phyloP scores from a whole-genome alignment of 257 asterid genomes.

The Plantago elongata region DNA sequence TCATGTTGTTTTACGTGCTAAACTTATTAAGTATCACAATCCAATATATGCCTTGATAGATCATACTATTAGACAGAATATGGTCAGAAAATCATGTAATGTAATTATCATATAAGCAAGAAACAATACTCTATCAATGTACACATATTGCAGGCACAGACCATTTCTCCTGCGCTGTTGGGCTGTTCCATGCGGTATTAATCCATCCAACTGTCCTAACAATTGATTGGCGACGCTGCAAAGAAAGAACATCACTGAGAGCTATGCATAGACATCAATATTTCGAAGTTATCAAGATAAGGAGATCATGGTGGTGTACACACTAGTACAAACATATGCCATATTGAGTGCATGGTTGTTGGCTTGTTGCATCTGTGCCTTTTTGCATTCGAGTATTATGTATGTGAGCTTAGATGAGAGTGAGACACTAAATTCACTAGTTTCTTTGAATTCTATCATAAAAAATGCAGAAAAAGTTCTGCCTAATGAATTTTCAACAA shows the following conservation, averaged over 20 bases:
- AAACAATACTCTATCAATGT: background rate
- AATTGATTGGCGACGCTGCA: conserved; percentile 51
- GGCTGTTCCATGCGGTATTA: conserved; percentile 52
- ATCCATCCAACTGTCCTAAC: conserved; percentile 46
- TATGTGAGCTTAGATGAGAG: background rate
- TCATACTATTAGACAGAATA: background rate
- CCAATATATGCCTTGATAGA: too few species aligned
- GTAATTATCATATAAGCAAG: background rate
- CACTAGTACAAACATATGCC: background rate
- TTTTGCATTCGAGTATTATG: too few species aligned
- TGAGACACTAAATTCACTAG: background rate
- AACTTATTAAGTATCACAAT: background rate
- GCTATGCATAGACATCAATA: background rate
- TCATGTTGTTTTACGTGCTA: background rate
- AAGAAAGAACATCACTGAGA: conserved; percentile 12
- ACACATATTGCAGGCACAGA: background rate
- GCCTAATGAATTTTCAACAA: background rate
- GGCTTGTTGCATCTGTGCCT: conserved; percentile 4
- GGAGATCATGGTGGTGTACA: background rate
- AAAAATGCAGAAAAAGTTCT: too few species aligned
- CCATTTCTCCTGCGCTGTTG: conserved; percentile 66
- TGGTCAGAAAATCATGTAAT: background rate
- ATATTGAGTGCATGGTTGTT: background rate
- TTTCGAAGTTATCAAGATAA: background rate
- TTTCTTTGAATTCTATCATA: background rate